phyloP scores from a whole-genome alignment of 179 eudicot genomes.

The Silene vulgaris region DNA sequence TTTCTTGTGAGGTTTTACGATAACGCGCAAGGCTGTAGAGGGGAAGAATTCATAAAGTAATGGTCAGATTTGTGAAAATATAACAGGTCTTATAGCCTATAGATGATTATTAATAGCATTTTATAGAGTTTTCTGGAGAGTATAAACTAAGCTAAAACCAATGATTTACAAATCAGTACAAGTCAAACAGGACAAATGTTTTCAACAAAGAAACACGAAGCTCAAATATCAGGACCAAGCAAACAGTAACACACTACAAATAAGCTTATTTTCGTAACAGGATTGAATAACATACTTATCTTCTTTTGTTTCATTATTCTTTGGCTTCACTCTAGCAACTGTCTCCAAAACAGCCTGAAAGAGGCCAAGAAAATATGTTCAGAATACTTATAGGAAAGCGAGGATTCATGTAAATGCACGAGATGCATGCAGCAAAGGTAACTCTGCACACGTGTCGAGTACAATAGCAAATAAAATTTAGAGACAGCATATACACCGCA shows the following conservation, averaged over 20 bases:
- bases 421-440: slow-evolving; percentile 8
- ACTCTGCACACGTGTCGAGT: slow-evolving; percentile 11
- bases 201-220: slow-evolving; percentile 7
- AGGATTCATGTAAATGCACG: slow-evolving; percentile 9
- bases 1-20: not conserved
- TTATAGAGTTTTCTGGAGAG: no score
- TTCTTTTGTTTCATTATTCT: slow-evolving; percentile 97
- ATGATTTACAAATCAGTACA: not conserved
- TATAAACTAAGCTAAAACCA: not conserved
- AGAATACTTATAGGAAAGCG: slow-evolving; percentile 5
- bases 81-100: not conserved
- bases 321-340: slow-evolving; percentile 93
- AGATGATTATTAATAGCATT: not conserved
- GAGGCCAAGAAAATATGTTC: slow-evolving; percentile 12
- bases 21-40: not conserved
- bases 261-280: slow-evolving; percentile 9
- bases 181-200: not conserved
- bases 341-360: slow-evolving; percentile 96
- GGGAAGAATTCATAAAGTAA: not conserved
- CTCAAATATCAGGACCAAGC: slow-evolving; percentile 3
- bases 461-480: slow-evolving; percentile 8
- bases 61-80: not conserved
- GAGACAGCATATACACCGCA: slow-evolving; percentile 12
- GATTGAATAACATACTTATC: slow-evolving; percentile 64
- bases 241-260: slow-evolving; percentile 5